A percentile compares a stretch with the other conserved stretches of the same genome.
These are phyloP conservation scores for Trametes maxima DNA, from an alignment of 768 basidiomycete species.

Conservation along the genomic window DNA sequence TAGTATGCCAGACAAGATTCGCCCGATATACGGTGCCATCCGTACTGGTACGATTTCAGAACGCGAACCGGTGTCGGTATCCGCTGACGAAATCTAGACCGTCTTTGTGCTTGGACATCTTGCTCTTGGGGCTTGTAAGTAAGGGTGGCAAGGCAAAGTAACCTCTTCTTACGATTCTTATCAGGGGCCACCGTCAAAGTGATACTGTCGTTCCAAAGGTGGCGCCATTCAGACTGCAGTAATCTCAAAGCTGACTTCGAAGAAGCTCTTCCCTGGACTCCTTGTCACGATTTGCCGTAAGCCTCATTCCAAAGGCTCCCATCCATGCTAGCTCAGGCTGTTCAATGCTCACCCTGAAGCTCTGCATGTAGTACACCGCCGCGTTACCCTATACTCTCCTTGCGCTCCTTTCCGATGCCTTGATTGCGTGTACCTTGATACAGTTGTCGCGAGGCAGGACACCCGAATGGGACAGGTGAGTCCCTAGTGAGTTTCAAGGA, in stretches of 20 bases:
- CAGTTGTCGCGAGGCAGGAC: slow-evolving; percentile 11
- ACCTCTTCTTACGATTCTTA: background rate
- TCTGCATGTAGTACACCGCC: slow-evolving; percentile 4
- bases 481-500: background rate
- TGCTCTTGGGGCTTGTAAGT: slow-evolving; percentile 15
- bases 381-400: slow-evolving; percentile 21
- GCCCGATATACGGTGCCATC: slow-evolving; percentile 14
- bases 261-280: slow-evolving; percentile 7
- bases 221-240: background rate
- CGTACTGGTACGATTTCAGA: slow-evolving; percentile 4
- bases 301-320: background rate
- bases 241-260: background rate
- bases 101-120: slow-evolving; percentile 18
- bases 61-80: background rate
- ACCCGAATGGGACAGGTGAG: slow-evolving; percentile 11
- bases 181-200: slow-evolving; percentile 20
- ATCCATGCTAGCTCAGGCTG: background rate
- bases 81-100: background rate
- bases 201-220: slow-evolving; percentile 16
- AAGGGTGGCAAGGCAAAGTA: background rate
- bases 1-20: slow-evolving; percentile 17
- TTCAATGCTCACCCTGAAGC: background rate
- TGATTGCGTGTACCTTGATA: slow-evolving; percentile 21
- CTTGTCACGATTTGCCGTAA: slow-evolving; percentile 18
- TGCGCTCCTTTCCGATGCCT: slow-evolving; percentile 19